Percentiles rank a stretch among this genome's conserved stretches.
Evolutionary conservation across 208 protist genomes (phyloP).

Genomic region (Crithidia expoeki): DNA sequence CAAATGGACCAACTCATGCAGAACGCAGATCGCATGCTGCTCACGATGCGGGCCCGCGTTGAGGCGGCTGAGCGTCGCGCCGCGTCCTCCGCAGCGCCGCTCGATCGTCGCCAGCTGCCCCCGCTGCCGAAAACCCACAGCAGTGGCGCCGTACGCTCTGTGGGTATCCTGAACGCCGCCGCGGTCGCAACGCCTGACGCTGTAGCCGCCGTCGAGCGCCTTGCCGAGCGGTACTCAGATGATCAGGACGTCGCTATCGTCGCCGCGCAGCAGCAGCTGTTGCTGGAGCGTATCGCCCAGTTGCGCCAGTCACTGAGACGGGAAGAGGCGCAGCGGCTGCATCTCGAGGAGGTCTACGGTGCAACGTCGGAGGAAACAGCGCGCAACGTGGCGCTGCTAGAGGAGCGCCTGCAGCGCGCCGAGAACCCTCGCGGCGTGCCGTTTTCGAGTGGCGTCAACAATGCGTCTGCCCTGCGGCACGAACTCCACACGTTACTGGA

Average conservation of each 20-base stretch:
- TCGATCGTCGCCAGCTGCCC: constrained; percentile 17
- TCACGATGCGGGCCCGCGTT: constrained; percentile 40
- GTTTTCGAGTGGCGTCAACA: background rate
- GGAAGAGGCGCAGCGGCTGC: constrained; percentile 53
- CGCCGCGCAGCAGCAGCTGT: constrained; percentile 24
- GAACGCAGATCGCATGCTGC: constrained; percentile 38
- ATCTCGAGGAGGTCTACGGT: constrained; percentile 55
- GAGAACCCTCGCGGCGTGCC: constrained; percentile 22
- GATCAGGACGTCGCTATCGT: constrained; percentile 30
- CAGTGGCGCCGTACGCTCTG: background rate
- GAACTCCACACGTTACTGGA: constrained; percentile 14
- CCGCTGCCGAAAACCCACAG: constrained; percentile 19
- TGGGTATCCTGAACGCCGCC: background rate
- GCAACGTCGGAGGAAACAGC: constrained; percentile 37
- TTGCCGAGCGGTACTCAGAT: constrained; percentile 22
- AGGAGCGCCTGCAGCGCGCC: constrained; percentile 46
- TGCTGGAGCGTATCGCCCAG: constrained; percentile 27
- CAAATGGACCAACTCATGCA: constrained; percentile 49
- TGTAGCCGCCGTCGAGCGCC: constrained; percentile 14
- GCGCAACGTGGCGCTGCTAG: constrained; percentile 46
- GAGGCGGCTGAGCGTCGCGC: constrained; percentile 30
- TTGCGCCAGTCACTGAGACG: constrained; percentile 40
- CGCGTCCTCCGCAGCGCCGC: background rate
- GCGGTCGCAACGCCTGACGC: constrained; percentile 15
- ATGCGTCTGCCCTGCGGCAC: background rate